Conservation (phyloP, 352 stramenopile species). For the Globisporangium barbulae region DNA sequence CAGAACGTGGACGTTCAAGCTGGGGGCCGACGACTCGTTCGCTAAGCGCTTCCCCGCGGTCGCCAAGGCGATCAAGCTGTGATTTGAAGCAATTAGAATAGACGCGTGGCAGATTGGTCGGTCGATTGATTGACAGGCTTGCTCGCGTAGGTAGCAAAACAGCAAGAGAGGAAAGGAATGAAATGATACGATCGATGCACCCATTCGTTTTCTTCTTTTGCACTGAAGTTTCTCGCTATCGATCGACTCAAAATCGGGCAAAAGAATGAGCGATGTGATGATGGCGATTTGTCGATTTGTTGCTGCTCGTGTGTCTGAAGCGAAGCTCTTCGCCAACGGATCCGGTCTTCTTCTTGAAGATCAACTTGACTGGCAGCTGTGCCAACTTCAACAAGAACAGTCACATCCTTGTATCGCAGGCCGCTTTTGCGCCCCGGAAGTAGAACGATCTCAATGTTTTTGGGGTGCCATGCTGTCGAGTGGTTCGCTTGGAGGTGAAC, state of each 20-base stretch:
- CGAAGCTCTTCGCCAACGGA: neutral
- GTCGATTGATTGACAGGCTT: neutral
- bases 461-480: neutral
- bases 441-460: neutral
- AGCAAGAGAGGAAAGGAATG: neutral
- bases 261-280: neutral
- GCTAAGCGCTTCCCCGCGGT: constrained; percentile 43
- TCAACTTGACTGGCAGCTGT: neutral
- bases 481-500: neutral
- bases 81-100: constrained; percentile 14
- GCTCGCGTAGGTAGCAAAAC: neutral
- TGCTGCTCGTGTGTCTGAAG: neutral
- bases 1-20: constrained; percentile 53
- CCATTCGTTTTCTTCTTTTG: neutral
- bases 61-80: constrained; percentile 48
- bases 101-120: neutral
- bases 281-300: neutral
- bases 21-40: constrained; percentile 46
- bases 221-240: neutral
- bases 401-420: neutral
- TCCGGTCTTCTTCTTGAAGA: neutral
- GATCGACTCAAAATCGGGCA: too few relatives aligned
- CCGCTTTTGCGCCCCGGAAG: neutral
- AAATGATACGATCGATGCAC: neutral
- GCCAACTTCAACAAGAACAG: neutral